Conservation (phyloP, 257 asterid genomes). For the Solanum dulcamara region DNA sequence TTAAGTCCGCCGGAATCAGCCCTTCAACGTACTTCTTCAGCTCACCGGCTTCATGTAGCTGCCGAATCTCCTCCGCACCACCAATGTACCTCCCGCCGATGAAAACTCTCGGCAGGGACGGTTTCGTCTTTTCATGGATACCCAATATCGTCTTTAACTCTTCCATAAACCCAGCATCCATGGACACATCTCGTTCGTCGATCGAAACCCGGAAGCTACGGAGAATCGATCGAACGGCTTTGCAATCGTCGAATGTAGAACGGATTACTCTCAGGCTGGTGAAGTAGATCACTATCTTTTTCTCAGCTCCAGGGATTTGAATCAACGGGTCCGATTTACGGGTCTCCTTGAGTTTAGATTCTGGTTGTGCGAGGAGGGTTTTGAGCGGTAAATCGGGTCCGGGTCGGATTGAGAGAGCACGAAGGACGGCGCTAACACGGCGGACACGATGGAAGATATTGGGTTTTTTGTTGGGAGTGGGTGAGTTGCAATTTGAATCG, state of each 20-base stretch:
- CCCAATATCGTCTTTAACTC: slow-evolving; percentile 68
- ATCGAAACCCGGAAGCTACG: slow-evolving; percentile 57
- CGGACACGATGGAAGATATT: slow-evolving; percentile 65
- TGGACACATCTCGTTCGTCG: slow-evolving; percentile 88
- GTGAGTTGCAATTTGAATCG: slow-evolving; percentile 4
- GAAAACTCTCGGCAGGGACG: slow-evolving; percentile 73
- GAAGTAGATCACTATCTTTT: slow-evolving; percentile 57
- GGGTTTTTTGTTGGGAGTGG: slow-evolving; percentile 12
- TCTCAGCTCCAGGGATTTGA: slow-evolving; percentile 61
- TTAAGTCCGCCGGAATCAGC: slow-evolving; percentile 29
- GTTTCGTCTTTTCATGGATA: slow-evolving; percentile 25
- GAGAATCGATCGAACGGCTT: slow-evolving; percentile 50
- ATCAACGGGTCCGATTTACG: slow-evolving; percentile 23
- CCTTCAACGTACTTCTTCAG: slow-evolving; percentile 58
- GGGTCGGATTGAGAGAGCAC: slow-evolving; percentile 30
- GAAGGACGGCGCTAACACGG: slow-evolving; percentile 43
- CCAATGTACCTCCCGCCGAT: slow-evolving; percentile 88
- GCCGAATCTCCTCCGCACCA: slow-evolving; percentile 78
- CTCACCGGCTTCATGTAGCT: slow-evolving; percentile 82
- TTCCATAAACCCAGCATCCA: slow-evolving; percentile 60
- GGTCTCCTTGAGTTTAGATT: not conserved
- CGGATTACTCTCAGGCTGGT: slow-evolving; percentile 82
- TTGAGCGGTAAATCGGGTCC: not conserved
- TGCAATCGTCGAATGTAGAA: slow-evolving; percentile 81
- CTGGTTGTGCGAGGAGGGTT: not conserved